A percentile compares a stretch with the other conserved stretches of the same genome.
Evolutionary conservation across 2,329 filamentous ascomycete species (phyloP).

Genomic region (Myriosclerotinia curreyana): DNA sequence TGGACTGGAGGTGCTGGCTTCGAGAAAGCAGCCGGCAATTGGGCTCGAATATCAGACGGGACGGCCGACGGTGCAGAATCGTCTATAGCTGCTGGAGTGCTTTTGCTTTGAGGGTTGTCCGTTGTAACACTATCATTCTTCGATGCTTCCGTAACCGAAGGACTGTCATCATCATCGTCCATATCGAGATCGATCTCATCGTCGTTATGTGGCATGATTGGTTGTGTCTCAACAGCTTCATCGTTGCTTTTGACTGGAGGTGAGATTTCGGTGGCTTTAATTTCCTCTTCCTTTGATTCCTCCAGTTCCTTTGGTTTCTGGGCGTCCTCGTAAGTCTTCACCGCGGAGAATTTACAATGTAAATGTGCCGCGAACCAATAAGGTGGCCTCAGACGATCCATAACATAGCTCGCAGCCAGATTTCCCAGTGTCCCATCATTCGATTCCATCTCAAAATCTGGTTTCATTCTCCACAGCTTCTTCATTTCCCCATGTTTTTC

Average conservation of each 20-base stretch:
- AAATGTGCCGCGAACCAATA: constrained; percentile 95
- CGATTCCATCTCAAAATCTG: constrained; percentile 72
- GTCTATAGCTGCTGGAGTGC: constrained; percentile 32
- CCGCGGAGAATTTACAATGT: constrained; percentile 81
- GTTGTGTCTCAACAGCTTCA: neutral
- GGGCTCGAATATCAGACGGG: constrained; percentile 63
- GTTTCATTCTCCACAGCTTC: constrained; percentile 69
- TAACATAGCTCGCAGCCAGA: constrained; percentile 71
- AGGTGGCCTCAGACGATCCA: constrained; percentile 75
- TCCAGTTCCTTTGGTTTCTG: constrained; percentile 8
- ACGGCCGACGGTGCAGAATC: constrained; percentile 41
- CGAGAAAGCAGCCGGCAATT: constrained; percentile 74
- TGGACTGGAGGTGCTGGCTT: constrained; percentile 39
- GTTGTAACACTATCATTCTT: constrained; percentile 58
- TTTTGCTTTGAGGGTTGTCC: constrained; percentile 41
- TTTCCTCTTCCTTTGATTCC: constrained; percentile 25
- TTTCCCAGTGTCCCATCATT: constrained; percentile 73
- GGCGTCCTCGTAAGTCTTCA: constrained; percentile 51
- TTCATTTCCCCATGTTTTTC: constrained; percentile 72
- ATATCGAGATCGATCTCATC: constrained; percentile 71
- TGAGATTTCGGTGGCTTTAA: constrained; percentile 1
- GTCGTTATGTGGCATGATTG: constrained; percentile 48
- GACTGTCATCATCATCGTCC: constrained; percentile 51
- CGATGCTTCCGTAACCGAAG: constrained; percentile 9
- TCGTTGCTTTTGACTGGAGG: neutral